Percentiles rank a stretch among this genome's conserved stretches.
These are phyloP conservation scores for Vitis rupestris DNA, from an alignment of 164 flowering plant species.

Conservation along the genomic window DNA sequence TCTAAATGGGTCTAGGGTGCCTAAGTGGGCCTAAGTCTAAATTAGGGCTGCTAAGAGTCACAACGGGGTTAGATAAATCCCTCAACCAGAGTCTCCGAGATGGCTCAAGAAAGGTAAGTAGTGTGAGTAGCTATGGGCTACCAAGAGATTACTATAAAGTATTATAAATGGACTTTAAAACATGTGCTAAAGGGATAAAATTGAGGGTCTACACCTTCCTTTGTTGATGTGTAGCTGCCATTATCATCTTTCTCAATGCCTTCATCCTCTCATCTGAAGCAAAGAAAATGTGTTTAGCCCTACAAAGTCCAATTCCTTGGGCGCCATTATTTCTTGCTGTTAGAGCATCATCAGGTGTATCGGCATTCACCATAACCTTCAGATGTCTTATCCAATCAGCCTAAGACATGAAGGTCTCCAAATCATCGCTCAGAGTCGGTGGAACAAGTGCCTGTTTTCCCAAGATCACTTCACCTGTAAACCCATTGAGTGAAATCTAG, in stretches of 20 bases:
- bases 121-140: no score
- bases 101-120: no score
- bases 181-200: no score
- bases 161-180: no score
- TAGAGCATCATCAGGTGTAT: constrained; percentile 94
- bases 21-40: no score
- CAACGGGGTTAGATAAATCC: no score
- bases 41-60: no score
- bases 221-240: constrained; percentile 86
- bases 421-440: constrained; percentile 80
- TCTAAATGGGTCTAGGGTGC: no score
- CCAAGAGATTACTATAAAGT: no score
- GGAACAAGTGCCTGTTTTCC: constrained; percentile 89
- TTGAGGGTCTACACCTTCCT: constrained; percentile 36
- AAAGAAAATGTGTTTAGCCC: constrained; percentile 99
- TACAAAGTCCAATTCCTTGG: constrained; percentile 96
- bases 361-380: constrained; percentile 99
- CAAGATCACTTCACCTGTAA: constrained; percentile 92
- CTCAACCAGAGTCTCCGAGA: no score
- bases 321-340: constrained; percentile 97
- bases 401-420: constrained; percentile 90
- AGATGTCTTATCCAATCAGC: constrained; percentile 71
- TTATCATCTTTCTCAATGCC: constrained; percentile 95
- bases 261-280: constrained; percentile 98
- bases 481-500: constrained; percentile 93